Evolutionary conservation across 2,329 filamentous ascomycete genomes (phyloP).

Genomic region (Colletotrichum neosansevieriae): DNA sequence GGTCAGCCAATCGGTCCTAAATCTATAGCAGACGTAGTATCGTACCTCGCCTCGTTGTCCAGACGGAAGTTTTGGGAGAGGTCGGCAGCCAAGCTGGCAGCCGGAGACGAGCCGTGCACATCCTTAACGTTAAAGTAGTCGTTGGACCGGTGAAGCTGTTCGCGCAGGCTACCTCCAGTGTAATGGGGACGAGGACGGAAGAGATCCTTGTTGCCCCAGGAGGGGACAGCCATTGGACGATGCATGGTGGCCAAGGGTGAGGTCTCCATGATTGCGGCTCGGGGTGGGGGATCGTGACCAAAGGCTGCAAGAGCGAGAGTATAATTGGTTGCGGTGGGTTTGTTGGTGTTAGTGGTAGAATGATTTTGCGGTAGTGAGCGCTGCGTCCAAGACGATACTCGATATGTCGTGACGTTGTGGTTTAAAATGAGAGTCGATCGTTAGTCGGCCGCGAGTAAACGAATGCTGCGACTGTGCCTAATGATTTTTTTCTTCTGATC

Average conservation of each 20-base stretch:
- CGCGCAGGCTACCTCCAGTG: conserved; percentile 78
- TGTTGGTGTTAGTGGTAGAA: conserved; percentile 23
- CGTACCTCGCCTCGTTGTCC: conserved; percentile 84
- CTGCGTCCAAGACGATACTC: conserved; percentile 43
- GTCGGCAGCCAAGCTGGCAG: conserved; percentile 90
- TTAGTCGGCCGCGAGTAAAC: conserved; percentile 46
- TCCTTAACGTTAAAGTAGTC: conserved; percentile 89
- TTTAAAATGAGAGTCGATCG: conserved; percentile 39
- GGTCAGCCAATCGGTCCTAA: conserved; percentile 38
- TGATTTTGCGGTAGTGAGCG: conserved; percentile 19
- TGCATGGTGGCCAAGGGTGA: conserved; percentile 96
- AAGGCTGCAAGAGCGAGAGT: conserved; percentile 22
- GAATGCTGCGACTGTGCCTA: conserved; percentile 49
- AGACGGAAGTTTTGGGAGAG: conserved; percentile 97
- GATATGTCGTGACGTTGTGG: conserved; percentile 45
- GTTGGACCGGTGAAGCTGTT: conserved; percentile 71
- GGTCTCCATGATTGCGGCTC: conserved; percentile 78
- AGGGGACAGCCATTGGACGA: conserved; percentile 71
- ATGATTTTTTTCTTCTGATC: conserved; percentile 27
- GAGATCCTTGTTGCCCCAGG: conserved; percentile 69
- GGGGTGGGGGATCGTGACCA: conserved; percentile 6
- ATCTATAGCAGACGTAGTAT: conserved; percentile 45
- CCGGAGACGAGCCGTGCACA: conserved; percentile 87
- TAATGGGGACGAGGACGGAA: conserved; percentile 63
- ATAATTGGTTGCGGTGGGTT: conserved; percentile 1